A percentile compares a stretch with the other conserved stretches of the same genome.
These are phyloP conservation scores for Fusarium sp. DNA, from an alignment of 2,329 filamentous ascomycete species.

Conservation along the genomic window DNA sequence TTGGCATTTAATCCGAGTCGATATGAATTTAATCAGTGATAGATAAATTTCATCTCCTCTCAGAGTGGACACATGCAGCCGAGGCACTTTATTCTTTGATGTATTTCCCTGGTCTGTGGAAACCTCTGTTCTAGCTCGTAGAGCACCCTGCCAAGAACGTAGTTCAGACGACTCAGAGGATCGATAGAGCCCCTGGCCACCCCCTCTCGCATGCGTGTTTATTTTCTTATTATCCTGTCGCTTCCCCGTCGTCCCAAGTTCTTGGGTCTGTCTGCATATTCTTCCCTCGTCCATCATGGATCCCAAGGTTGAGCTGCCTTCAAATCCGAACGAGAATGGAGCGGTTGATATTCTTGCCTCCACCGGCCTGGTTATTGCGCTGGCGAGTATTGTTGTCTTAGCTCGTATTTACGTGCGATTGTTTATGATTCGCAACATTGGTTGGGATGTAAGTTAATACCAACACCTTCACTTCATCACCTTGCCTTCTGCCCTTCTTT, in stretches of 20 bases:
- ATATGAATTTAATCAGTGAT: background rate
- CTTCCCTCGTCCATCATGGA: conserved; percentile 29
- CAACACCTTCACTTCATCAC: background rate
- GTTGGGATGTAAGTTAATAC: conserved; percentile 54
- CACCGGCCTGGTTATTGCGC: conserved; percentile 51
- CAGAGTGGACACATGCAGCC: background rate
- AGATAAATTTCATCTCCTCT: background rate
- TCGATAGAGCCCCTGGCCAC: background rate
- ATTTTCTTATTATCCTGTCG: conserved; percentile 26
- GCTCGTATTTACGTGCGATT: conserved; percentile 60
- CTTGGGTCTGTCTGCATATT: conserved; percentile 13
- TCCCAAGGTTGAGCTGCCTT: conserved; percentile 31
- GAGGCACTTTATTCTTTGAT: background rate
- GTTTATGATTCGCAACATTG: conserved; percentile 58
- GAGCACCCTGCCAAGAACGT: conserved; percentile 13
- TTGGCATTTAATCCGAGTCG: background rate
- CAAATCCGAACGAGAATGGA: conserved; percentile 51
- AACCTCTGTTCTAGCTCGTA: conserved; percentile 11
- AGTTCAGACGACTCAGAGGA: conserved; percentile 1
- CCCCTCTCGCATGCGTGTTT: background rate
- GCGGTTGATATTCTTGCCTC: conserved; percentile 53
- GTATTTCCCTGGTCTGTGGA: background rate
- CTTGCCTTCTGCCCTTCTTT: background rate
- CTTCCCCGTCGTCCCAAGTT: conserved; percentile 7
- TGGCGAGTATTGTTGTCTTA: conserved; percentile 53